Percentiles rank a stretch among this genome's conserved stretches.
Evolutionary conservation across 169 alveolate species (phyloP).

Genomic region (Plasmodium berghei): DNA sequence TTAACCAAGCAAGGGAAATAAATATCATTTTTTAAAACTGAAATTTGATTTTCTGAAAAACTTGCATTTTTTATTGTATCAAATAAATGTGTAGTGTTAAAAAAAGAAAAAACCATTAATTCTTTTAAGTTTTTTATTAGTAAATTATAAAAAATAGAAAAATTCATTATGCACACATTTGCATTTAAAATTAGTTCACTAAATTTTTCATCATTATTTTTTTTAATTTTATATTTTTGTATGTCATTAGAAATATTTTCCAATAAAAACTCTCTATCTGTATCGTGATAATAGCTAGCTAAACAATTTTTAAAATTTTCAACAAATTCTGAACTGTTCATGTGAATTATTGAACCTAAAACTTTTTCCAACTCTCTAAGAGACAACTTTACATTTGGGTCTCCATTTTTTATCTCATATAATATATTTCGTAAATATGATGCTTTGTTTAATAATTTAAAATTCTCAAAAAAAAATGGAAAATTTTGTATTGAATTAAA

Average conservation of each 20-base stretch:
- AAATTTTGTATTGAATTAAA: neutral
- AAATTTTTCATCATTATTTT: neutral
- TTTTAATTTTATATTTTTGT: neutral
- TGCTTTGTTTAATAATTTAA: neutral
- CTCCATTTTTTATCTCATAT: too few relatives aligned
- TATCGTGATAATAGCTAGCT: neutral
- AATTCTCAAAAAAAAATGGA: neutral
- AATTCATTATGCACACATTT: neutral
- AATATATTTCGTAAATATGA: neutral
- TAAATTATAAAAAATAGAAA: conserved; percentile 2
- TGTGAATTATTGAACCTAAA: neutral
- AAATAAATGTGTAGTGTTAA: neutral
- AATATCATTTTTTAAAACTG: neutral
- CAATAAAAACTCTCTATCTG: too few relatives aligned
- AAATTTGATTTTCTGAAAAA: neutral
- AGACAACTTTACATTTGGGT: too few relatives aligned
- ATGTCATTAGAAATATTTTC: neutral
- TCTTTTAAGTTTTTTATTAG: neutral
- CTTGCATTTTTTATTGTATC: neutral
- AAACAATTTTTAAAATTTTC: conserved; percentile 1
- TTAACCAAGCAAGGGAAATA: neutral
- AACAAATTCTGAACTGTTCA: conserved; percentile 12
- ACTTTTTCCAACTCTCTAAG: conserved; percentile 5
- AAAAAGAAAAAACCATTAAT: neutral
- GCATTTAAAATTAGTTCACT: neutral